Conservation (phyloP, 345 rosid genomes). For the Cardamine chenopodiifolia region DNA sequence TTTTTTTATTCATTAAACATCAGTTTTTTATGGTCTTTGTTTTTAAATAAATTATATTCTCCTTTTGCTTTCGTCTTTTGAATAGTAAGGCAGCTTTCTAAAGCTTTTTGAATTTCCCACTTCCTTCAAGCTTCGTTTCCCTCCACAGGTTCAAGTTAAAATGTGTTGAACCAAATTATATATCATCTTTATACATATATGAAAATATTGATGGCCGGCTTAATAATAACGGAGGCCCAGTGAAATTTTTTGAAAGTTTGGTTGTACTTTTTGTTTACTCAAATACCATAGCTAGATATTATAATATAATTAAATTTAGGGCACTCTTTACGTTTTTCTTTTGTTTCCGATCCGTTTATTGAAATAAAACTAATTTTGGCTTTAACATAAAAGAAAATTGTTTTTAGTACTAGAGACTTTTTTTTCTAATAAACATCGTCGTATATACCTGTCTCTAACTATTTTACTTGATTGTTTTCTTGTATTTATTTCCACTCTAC, state of each 20-base stretch:
- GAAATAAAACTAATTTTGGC: background rate
- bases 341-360: background rate
- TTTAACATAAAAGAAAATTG: background rate
- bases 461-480: conserved; percentile 3
- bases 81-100: conserved; percentile 45
- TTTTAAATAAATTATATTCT: conserved; percentile 29
- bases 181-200: conserved; percentile 13
- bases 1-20: conserved; percentile 5
- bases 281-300: conserved; percentile 2
- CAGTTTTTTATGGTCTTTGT: background rate
- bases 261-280: background rate
- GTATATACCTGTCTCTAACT: background rate
- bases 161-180: conserved; percentile 22
- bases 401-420: background rate
- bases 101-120: conserved; percentile 52
- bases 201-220: conserved; percentile 36
- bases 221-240: conserved; percentile 34
- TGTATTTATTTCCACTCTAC: background rate
- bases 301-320: conserved; percentile 8
- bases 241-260: background rate
- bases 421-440: background rate
- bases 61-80: conserved; percentile 49
- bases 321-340: background rate
- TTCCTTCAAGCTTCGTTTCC: conserved; percentile 48
- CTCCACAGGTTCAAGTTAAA: conserved; percentile 46